Evolutionary conservation across 1,284 basidiomycete genomes (phyloP).

Genomic region (Cryptococcus sp.): DNA sequence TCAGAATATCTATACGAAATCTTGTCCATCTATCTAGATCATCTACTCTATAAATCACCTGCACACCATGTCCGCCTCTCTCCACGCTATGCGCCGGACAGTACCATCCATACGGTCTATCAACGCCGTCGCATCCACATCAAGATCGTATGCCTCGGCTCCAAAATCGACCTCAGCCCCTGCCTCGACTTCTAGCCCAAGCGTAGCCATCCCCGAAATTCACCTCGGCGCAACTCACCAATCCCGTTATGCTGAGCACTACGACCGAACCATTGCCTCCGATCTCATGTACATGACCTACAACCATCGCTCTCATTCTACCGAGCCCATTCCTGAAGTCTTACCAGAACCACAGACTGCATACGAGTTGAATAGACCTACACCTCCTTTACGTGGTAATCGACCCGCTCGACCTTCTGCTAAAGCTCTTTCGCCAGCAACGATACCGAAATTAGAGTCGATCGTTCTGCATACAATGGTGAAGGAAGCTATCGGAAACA

Average conservation of each 20-base stretch:
- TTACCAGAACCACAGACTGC: conserved; percentile 33
- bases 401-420: conserved; percentile 40
- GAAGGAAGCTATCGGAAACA: conserved; percentile 71
- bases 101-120: conserved; percentile 1
- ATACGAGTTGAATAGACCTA: conserved; percentile 47
- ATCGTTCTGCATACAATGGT: conserved; percentile 81
- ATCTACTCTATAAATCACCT: conserved; percentile 3
- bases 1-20: not conserved
- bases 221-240: conserved; percentile 59
- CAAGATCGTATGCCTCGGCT: conserved; percentile 9
- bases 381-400: conserved; percentile 39
- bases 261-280: conserved; percentile 73
- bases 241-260: conserved; percentile 78
- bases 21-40: not conserved
- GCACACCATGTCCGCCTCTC: conserved; percentile 5
- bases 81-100: not conserved
- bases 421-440: conserved; percentile 57
- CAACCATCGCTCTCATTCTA: conserved; percentile 57
- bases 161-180: not conserved
- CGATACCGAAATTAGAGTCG: conserved; percentile 71
- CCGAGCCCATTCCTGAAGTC: conserved; percentile 17
- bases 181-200: conserved; percentile 6
- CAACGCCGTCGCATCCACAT: conserved; percentile 3
- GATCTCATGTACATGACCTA: conserved; percentile 96
- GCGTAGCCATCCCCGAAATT: conserved; percentile 33